These are phyloP conservation scores for Penicillium griseofulvum DNA, from an alignment of 2,329 filamentous ascomycete species.

Conservation along the genomic window DNA sequence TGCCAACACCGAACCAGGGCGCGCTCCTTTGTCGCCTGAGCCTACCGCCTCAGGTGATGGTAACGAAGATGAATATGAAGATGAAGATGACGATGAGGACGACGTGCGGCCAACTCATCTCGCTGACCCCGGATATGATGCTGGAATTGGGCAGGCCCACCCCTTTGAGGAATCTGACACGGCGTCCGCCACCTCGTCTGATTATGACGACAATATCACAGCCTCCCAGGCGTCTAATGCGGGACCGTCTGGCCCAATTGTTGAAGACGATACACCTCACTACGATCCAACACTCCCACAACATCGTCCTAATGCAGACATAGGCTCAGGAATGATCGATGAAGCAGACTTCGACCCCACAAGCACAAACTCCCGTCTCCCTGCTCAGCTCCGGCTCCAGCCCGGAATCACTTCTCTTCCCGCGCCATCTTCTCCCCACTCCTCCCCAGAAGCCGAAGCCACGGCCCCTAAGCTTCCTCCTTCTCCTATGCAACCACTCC, in stretches of 20 bases:
- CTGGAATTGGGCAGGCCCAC: conserved; percentile 7
- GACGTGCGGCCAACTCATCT: conserved; percentile 25
- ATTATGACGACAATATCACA: conserved; percentile 7
- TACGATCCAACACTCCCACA: conserved; percentile 49
- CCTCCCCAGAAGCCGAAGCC: conserved; percentile 33
- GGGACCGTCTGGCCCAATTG: not conserved
- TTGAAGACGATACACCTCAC: conserved; percentile 2
- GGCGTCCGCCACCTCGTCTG: conserved; percentile 20
- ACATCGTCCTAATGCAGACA: conserved; percentile 42
- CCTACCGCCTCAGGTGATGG: conserved; percentile 20
- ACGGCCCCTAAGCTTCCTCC: conserved; percentile 36
- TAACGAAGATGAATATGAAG: conserved; percentile 20
- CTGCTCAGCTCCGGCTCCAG: conserved; percentile 40
- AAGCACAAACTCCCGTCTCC: conserved; percentile 25
- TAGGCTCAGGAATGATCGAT: not conserved
- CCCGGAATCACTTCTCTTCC: conserved; percentile 34
- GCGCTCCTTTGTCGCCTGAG: conserved; percentile 1
- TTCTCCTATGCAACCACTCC: conserved; percentile 35
- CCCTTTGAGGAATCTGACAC: conserved; percentile 16
- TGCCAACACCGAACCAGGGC: conserved; percentile 16
- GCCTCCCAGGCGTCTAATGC: conserved; percentile 2
- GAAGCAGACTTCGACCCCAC: conserved; percentile 4
- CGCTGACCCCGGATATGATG: conserved; percentile 20
- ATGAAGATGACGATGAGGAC: conserved; percentile 20
- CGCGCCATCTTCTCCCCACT: conserved; percentile 30